A percentile compares a stretch with the other conserved stretches of the same genome.
phyloP scores from a whole-genome alignment of 768 basidiomycete species.

The Scleroderma bovista region DNA sequence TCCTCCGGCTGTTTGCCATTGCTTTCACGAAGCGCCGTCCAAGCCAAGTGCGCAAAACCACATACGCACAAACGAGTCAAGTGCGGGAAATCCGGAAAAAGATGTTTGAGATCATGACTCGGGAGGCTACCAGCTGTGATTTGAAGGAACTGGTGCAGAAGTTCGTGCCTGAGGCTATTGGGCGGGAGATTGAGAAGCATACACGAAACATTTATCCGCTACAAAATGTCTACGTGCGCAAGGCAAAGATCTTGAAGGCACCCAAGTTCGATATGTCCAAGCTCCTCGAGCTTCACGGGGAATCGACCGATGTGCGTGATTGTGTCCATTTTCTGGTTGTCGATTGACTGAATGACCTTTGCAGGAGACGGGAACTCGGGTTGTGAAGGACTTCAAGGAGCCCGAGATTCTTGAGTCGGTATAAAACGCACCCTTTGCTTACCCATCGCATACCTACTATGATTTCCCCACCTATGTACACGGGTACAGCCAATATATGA shows the following conservation, averaged over 20 bases:
- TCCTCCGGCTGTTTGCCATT: constrained; percentile 97
- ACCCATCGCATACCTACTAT: constrained; percentile 34
- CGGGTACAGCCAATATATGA: constrained; percentile 37
- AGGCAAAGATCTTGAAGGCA: constrained; percentile 98
- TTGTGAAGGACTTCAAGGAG: constrained; percentile 97
- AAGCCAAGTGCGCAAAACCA: constrained; percentile 97
- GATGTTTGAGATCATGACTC: constrained; percentile 99
- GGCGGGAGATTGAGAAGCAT: constrained; percentile 99
- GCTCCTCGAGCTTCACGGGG: constrained; percentile 94
- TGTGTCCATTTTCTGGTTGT: background rate
- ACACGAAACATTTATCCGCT: constrained; percentile 94
- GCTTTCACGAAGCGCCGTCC: constrained; percentile 98
- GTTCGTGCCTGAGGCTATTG: constrained; percentile 98
- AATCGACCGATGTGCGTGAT: constrained; percentile 81
- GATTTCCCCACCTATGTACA: constrained; percentile 27
- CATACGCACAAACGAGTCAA: constrained; percentile 93
- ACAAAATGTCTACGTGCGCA: constrained; percentile 98
- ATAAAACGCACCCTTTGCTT: constrained; percentile 43
- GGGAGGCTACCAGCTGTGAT: constrained; percentile 92
- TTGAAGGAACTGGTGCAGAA: constrained; percentile 98
- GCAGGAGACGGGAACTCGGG: constrained; percentile 91
- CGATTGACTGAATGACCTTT: constrained; percentile 7
- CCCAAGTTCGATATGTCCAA: constrained; percentile 96
- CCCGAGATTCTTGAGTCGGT: constrained; percentile 91
- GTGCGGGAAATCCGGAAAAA: constrained; percentile 97